Conservation (phyloP, 169 alveolate species). For the Miamiensis avidus region DNA sequence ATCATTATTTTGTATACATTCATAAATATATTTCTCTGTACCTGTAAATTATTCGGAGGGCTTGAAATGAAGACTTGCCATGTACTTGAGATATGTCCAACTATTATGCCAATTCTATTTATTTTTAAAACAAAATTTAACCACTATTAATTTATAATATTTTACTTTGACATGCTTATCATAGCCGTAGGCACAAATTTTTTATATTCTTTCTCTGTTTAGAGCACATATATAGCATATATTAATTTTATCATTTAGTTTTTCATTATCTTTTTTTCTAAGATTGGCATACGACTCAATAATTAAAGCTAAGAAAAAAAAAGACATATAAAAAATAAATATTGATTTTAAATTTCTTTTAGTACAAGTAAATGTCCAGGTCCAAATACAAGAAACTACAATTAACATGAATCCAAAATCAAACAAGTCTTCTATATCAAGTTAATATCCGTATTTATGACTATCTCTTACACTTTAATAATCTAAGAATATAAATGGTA, state of each 20-base stretch:
- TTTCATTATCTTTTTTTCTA: background rate
- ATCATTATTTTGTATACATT: background rate
- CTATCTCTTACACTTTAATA: background rate
- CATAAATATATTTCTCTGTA: constrained; percentile 4
- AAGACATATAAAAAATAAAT: background rate
- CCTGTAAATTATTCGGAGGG: constrained; percentile 1
- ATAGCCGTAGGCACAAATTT: background rate
- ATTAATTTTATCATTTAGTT: background rate
- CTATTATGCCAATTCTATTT: constrained; percentile 1
- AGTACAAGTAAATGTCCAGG: constrained; percentile 15
- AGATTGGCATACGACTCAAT: constrained; percentile 1
- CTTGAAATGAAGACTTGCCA: background rate
- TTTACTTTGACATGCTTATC: constrained; percentile 11
- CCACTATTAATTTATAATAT: too few relatives aligned
- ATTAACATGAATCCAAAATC: background rate
- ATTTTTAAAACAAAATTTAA: too few relatives aligned
- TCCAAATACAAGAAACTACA: constrained; percentile 6
- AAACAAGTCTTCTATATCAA: background rate
- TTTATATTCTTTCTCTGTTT: background rate
- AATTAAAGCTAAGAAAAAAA: background rate
- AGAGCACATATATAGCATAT: background rate
- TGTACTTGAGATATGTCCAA: constrained; percentile 9
- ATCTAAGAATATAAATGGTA: too few relatives aligned
- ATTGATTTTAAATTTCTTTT: background rate
- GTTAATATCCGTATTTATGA: background rate